Evolutionary conservation across 1,284 basidiomycete species (phyloP).

Genomic region (Thelephora terrestris): DNA sequence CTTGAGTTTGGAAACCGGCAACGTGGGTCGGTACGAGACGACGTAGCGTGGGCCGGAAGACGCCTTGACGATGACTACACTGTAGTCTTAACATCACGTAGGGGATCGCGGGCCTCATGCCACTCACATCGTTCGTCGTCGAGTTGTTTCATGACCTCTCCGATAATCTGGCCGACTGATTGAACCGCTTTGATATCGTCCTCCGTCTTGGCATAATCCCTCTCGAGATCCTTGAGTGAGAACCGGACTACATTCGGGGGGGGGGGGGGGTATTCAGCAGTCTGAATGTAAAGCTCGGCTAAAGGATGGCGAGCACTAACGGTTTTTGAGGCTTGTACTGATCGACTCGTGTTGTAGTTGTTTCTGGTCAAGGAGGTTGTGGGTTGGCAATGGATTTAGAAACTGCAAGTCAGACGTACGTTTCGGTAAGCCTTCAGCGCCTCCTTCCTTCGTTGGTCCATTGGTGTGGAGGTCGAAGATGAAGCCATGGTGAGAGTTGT

Average conservation of each 20-base stretch:
- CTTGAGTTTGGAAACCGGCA: constrained; percentile 92
- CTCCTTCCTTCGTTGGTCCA: constrained; percentile 54
- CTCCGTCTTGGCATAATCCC: constrained; percentile 92
- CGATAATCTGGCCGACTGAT: constrained; percentile 98
- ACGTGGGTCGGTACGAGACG: constrained; percentile 92
- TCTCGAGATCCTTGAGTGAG: constrained; percentile 80
- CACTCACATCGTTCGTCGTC: constrained; percentile 93
- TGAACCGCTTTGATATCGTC: constrained; percentile 99
- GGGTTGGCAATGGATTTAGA: constrained; percentile 3
- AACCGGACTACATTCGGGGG: constrained; percentile 49
- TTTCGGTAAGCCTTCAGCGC: constrained; percentile 62
- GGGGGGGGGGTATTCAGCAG: background rate
- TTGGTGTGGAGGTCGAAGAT: constrained; percentile 36
- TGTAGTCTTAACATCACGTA: background rate
- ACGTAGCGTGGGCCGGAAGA: constrained; percentile 98
- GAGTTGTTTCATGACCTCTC: constrained; percentile 97
- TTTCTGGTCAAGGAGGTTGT: constrained; percentile 51
- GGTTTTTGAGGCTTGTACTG: constrained; percentile 78
- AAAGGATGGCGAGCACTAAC: constrained; percentile 35
- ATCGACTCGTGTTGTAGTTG: constrained; percentile 79
- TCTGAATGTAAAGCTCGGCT: background rate
- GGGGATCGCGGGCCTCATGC: background rate
- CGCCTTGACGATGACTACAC: constrained; percentile 94
- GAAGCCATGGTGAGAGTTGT: constrained; percentile 27
- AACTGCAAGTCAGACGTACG: constrained; percentile 24